Evolutionary conservation across 768 basidiomycete species (phyloP), one percentile per base, ranked within the genome.

Genomic region (Mycena galericulata): DNA sequence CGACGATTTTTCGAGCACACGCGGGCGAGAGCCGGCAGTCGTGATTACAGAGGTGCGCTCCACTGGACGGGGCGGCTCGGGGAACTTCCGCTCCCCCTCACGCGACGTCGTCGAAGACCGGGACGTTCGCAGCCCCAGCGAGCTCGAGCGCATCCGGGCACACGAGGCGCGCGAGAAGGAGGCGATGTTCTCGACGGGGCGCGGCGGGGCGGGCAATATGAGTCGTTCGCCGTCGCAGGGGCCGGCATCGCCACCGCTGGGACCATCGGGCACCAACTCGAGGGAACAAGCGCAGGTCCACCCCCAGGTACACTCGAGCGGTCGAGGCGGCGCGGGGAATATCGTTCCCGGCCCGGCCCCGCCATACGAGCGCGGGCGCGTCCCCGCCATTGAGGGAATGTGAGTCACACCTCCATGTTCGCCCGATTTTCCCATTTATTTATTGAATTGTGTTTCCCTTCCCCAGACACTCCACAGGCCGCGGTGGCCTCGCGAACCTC

Each of bases 71-170:
- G 95, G 95, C 29, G 95, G 95, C 18, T 87, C 87, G 10, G 95
- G 95, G 11, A 97, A 97, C 84, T 89, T 96, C 56, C 89, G 92
- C 63, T 92, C 93, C 2, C 90, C 90, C 1, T 93, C 93, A 26
- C 87, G 89, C 38, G 90, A 89, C 58, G 73, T 77, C 1, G 69
- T 72, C 40, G 73, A 76, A 8, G 73, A 72, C 20, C 65, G 76
- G 17, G 79, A 78, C 51, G 72, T 80, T 1, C 45, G 74, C 1
- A 79, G 79, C 24, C 73, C 79, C 14, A 71, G 72, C 56, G 85
- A 87, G 69, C 73, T 80, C n/a, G 78, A 81, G 14, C 74, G 86
- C 2, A 81, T 88, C 61, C 73, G 77, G 11, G 69, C 79, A 17
- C 81, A 83, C 40, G 68, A 73, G 10, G 76, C 74, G 17, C 70